A percentile compares a stretch with the other conserved stretches of the same genome.
Conservation (phyloP, 352 stramenopile species). For the Phytophthora palmivora region DNA sequence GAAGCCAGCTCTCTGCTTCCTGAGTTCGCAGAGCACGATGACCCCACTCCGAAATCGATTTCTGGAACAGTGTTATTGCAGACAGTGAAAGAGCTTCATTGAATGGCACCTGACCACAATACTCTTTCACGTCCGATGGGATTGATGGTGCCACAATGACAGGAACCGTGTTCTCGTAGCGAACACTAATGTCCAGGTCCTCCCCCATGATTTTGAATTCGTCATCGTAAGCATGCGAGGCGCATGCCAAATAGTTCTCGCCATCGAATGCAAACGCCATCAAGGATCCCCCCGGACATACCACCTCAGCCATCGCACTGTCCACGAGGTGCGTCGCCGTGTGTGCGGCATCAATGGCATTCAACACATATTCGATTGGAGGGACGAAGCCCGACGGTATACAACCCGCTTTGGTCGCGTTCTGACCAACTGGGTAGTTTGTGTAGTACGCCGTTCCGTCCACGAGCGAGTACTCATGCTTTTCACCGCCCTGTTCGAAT, state of each 20-base stretch:
- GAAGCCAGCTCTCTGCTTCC: conserved; percentile 25
- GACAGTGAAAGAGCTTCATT: neutral
- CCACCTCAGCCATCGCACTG: neutral
- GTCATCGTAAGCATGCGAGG: neutral
- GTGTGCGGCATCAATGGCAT: conserved; percentile 18
- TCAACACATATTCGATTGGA: conserved; percentile 28
- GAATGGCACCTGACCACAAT: conserved; percentile 19
- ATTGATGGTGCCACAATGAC: conserved; percentile 10
- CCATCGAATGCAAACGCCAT: conserved; percentile 33
- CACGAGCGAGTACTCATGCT: conserved; percentile 47
- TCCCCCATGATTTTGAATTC: conserved; percentile 31
- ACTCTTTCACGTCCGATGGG: conserved; percentile 1
- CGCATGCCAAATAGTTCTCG: conserved; percentile 49
- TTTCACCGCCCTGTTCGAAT: conserved; percentile 36
- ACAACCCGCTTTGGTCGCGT: conserved; percentile 27
- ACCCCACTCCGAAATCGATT: conserved; percentile 17
- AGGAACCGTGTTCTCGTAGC: conserved; percentile 20
- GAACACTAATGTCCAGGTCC: conserved; percentile 32
- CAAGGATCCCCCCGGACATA: conserved; percentile 9
- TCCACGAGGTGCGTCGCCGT: conserved; percentile 14
- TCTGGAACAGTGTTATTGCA: neutral
- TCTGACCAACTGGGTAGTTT: conserved; percentile 6
- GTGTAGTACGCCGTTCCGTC: conserved; percentile 46
- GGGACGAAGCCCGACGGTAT: conserved; percentile 26
- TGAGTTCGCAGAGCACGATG: conserved; percentile 19